phyloP scores from a whole-genome alignment of 352 stramenopile genomes.

The Blastocystis sp. region DNA sequence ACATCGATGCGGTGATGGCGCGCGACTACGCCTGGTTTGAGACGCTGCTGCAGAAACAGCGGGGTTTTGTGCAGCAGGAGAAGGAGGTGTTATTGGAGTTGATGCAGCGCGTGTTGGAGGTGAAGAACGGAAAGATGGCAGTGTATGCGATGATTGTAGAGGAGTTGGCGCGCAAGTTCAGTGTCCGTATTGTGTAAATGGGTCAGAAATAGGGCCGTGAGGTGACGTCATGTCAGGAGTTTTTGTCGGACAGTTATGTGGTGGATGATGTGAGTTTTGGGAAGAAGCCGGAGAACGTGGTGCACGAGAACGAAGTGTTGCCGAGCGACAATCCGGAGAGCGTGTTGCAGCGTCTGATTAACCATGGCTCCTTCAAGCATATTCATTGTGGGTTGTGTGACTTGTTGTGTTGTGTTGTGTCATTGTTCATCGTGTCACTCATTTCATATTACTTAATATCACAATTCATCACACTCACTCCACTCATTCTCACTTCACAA shows the following conservation, averaged over 20 bases:
- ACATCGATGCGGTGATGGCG: neutral
- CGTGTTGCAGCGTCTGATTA: conserved; percentile 40
- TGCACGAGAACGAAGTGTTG: conserved; percentile 47
- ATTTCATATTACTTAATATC: too few relatives aligned
- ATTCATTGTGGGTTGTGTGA: conserved; percentile 38
- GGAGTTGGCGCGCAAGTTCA: neutral
- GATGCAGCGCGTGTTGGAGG: conserved; percentile 13
- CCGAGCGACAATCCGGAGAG: neutral
- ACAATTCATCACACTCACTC: neutral
- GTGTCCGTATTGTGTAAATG: neutral
- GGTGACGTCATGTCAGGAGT: conserved; percentile 37
- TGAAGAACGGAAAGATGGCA: conserved; percentile 62
- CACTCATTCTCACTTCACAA: neutral
- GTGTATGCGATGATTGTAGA: conserved; percentile 51
- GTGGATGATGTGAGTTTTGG: conserved; percentile 30
- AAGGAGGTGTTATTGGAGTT: conserved; percentile 14
- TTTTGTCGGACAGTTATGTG: conserved; percentile 36
- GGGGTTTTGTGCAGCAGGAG: neutral
- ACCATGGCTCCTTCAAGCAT: conserved; percentile 56
- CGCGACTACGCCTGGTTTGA: neutral
- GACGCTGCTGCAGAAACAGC: neutral
- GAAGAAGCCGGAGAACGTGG: neutral
- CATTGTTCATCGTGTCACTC: neutral
- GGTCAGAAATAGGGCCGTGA: neutral
- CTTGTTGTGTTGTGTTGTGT: neutral